These are phyloP conservation scores for Blastobotrys malaysiensis DNA, from an alignment of 1,139 yeast species.

Conservation along the genomic window DNA sequence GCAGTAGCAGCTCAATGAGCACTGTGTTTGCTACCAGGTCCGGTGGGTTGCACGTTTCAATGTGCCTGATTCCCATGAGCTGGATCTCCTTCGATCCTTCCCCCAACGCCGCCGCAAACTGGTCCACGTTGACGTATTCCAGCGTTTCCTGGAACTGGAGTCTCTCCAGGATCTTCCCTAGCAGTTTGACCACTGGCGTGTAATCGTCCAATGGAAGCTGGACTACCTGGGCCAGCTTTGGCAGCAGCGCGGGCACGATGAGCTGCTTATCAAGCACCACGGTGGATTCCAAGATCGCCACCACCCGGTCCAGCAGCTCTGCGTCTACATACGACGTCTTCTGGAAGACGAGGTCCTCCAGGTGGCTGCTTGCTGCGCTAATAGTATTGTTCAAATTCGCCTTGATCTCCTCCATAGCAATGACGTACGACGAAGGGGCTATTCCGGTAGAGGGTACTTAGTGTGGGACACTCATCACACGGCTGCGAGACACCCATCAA, in stretches of 20 bases:
- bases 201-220: slow-evolving; percentile 9
- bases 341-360: not conserved
- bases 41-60: slow-evolving; percentile 21
- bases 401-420: not conserved
- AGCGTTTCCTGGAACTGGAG: slow-evolving; percentile 21
- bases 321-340: not conserved
- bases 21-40: slow-evolving; percentile 22
- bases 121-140: slow-evolving; percentile 17
- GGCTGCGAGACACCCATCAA: not conserved
- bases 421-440: not conserved
- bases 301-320: not conserved
- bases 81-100: slow-evolving; percentile 21
- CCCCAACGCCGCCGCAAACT: slow-evolving; percentile 19
- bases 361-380: not conserved
- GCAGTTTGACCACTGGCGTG: slow-evolving; percentile 18
- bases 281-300: not conserved
- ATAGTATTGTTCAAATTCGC: not conserved
- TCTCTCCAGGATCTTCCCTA: slow-evolving; percentile 19
- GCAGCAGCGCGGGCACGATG: not conserved
- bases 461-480: not conserved
- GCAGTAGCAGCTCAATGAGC: slow-evolving; percentile 17
- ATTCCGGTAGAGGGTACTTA: not conserved
- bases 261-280: not conserved
- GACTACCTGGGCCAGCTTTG: not conserved
- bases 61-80: slow-evolving; percentile 17